These are phyloP conservation scores for Hypericum perforatum DNA, from an alignment of 345 rosid species.

Conservation along the genomic window DNA sequence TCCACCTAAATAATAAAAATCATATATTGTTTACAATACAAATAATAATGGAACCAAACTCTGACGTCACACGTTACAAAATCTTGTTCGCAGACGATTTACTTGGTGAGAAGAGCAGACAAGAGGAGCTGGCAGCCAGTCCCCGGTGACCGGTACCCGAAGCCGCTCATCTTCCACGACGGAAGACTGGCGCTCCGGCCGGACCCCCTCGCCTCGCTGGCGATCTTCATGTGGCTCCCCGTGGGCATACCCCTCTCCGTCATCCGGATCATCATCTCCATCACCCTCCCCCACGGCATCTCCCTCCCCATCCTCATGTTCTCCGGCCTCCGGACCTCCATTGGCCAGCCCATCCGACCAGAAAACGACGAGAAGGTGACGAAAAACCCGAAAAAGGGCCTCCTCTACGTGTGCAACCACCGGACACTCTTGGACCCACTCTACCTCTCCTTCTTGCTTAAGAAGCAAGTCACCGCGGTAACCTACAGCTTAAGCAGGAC, in stretches of 20 bases:
- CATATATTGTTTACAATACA: too few relatives aligned
- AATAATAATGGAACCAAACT: too few relatives aligned
- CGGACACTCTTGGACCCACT: slow-evolving; percentile 88
- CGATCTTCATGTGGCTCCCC: slow-evolving; percentile 78
- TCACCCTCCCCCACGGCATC: slow-evolving; percentile 52
- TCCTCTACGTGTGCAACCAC: slow-evolving; percentile 83
- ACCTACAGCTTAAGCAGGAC: slow-evolving; percentile 84
- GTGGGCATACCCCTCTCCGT: slow-evolving; percentile 49
- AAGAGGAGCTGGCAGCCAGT: too few relatives aligned
- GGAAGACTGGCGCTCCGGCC: slow-evolving; percentile 94
- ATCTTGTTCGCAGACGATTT: too few relatives aligned
- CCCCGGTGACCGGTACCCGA: slow-evolving; percentile 78
- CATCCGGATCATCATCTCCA: slow-evolving; percentile 51
- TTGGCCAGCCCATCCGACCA: slow-evolving; percentile 22
- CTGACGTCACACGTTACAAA: too few relatives aligned
- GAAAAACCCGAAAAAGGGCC: slow-evolving; percentile 29
- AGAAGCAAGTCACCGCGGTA: slow-evolving; percentile 66
- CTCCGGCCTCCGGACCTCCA: slow-evolving; percentile 35
- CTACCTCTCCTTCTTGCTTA: slow-evolving; percentile 48
- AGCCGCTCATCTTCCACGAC: slow-evolving; percentile 81
- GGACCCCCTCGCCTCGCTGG: slow-evolving; percentile 56
- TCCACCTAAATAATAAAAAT: too few relatives aligned
- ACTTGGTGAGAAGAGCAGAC: too few relatives aligned
- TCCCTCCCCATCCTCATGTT: slow-evolving; percentile 26
- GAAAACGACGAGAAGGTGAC: not conserved